Base-by-base conservation (phyloP, 2,329 filamentous ascomycete species). In the Xylaria digitata region DNA sequence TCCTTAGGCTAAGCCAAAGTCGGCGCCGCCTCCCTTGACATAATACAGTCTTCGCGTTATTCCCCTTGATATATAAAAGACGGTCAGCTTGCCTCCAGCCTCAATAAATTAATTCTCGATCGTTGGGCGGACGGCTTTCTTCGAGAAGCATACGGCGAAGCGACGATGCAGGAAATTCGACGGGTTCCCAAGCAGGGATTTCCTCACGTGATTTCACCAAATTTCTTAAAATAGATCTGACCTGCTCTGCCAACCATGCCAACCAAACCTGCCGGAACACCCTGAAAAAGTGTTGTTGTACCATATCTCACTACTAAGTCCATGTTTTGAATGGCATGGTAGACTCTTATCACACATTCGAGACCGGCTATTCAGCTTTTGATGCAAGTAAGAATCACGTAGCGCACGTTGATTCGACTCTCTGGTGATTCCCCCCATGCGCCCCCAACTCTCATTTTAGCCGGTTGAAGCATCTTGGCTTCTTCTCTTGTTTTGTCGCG, bases 161-260 rank as follows among this genome's bases (percentile, higher is more conserved):
- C 57, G 30, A 55, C 19, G 19, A 65, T 56, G 55, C 49, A 60
- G 45, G 53, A 48, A 26, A 46, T 11, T 21, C 30, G 34, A 42
- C 9, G 30, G 17, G 66, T 49, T 49, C 57, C 52, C 53, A 42
- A 49, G 43, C 65, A 65, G 55, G 67, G 65, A 45, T 56, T 11
- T 19, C n/a, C 62, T 60, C 67, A 70, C 67, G 67, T 69, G 67
- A 69, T 63, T 21, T 45, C 4, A 26, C 32, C 52, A 32, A 4
- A 43, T 45, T 59, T 53, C 67, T 49, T 61, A 70, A 70, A 70
- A 70, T 70, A 70, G 67, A 69, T 48, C 60, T 63, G 34, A 40
- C 61, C 55, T 61, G 67, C 67, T 55, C 63, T 62, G 55, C 67
- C 67, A 61, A 26, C 26, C 26, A 26, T 26, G 26, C 26, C 26